phyloP scores from a whole-genome alignment of 2,329 filamentous ascomycete genomes.

The Colletotrichum abscissum region DNA sequence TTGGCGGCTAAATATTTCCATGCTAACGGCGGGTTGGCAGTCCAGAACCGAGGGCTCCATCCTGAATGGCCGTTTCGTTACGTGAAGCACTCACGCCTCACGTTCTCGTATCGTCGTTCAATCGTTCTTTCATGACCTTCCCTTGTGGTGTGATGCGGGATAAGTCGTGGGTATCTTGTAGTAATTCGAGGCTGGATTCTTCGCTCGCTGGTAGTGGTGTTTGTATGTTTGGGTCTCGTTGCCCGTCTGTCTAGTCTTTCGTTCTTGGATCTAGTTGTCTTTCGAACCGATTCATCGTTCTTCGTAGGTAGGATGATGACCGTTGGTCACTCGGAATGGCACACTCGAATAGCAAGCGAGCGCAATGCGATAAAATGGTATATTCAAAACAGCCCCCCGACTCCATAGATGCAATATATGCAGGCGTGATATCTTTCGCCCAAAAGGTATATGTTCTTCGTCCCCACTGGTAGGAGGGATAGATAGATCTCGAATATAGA shows the following conservation, averaged over 20 bases:
- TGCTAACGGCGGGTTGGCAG: neutral
- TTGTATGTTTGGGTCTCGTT: too few relatives aligned
- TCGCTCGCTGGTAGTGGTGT: neutral
- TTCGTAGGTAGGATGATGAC: neutral
- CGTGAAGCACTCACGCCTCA: too few relatives aligned
- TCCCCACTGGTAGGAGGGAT: neutral
- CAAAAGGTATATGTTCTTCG: neutral
- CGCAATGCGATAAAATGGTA: neutral
- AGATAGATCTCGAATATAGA: neutral
- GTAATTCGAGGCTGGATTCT: neutral
- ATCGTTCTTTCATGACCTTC: neutral
- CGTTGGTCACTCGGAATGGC: neutral
- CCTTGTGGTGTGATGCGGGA: neutral
- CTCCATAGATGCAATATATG: conserved; percentile 4
- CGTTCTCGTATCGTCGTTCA: neutral
- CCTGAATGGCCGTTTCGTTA: too few relatives aligned
- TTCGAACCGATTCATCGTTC: neutral
- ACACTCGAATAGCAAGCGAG: neutral
- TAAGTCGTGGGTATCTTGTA: neutral
- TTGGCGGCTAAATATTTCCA: neutral
- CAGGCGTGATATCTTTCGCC: neutral
- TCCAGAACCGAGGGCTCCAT: too few relatives aligned
- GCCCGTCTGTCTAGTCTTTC: neutral
- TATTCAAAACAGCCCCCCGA: neutral
- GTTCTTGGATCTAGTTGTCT: neutral